Evolutionary conservation across 495 filamentous ascomycete species (phyloP).

Genomic region (Hypoxylon intermedium): DNA sequence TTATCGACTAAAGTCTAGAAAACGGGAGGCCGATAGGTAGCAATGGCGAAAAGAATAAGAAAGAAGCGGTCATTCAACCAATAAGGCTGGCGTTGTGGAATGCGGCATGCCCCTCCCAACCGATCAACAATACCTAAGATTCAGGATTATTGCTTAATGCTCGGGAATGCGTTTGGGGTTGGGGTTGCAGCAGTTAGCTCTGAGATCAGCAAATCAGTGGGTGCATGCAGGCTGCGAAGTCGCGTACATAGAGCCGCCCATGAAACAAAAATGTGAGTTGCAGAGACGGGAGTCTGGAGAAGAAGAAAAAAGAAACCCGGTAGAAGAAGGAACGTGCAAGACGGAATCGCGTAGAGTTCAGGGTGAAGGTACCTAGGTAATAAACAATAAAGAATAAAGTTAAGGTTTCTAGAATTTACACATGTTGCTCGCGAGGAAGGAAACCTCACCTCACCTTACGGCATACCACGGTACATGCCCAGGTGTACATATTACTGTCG

Average conservation of each 20-base stretch:
- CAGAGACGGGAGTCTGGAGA: background rate
- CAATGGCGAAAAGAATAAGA: conserved; percentile 6
- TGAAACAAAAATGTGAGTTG: background rate
- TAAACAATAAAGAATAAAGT: background rate
- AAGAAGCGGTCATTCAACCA: conserved; percentile 16
- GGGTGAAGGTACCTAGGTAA: too few relatives aligned
- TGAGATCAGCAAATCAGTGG: conserved; percentile 17
- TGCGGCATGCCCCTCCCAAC: conserved; percentile 33
- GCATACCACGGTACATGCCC: too few relatives aligned
- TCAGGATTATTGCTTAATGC: conserved; percentile 36
- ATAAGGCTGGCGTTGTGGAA: conserved; percentile 20
- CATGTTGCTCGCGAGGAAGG: too few relatives aligned
- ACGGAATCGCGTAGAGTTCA: too few relatives aligned
- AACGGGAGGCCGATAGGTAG: background rate
- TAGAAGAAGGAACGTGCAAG: too few relatives aligned
- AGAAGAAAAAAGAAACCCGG: background rate
- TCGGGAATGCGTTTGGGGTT: conserved; percentile 16
- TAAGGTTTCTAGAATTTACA: too few relatives aligned
- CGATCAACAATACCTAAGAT: conserved; percentile 36
- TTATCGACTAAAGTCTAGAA: conserved; percentile 2
- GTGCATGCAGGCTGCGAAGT: conserved; percentile 1
- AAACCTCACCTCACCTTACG: too few relatives aligned
- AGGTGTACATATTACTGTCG: conserved; percentile 1
- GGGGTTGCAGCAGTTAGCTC: conserved; percentile 13
- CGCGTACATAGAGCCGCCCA: background rate